phyloP scores from a whole-genome alignment of 495 filamentous ascomycete genomes.

The Annulohypoxylon bovei region DNA sequence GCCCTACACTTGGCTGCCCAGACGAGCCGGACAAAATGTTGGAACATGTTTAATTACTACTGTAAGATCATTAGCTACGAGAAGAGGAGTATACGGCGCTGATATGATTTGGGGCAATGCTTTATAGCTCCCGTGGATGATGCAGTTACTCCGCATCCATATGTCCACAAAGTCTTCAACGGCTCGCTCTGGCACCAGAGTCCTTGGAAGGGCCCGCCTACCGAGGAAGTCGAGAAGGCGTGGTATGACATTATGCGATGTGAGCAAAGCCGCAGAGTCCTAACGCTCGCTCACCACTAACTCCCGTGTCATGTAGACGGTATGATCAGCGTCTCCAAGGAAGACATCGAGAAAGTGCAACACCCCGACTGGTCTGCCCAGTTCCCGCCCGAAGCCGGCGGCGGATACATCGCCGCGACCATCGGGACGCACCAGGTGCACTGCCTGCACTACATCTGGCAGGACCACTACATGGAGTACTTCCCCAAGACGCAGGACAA shows the following conservation, averaged over 20 bases:
- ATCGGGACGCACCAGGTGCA: slow-evolving; percentile 35
- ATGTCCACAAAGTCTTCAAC: slow-evolving; percentile 15
- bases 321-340: slow-evolving; percentile 10
- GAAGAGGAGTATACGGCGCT: neutral
- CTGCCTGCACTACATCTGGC: slow-evolving; percentile 28
- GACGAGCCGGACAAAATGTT: slow-evolving; percentile 10
- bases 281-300: neutral
- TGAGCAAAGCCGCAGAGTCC: neutral
- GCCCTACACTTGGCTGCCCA: neutral
- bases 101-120: neutral
- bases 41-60: slow-evolving; percentile 22
- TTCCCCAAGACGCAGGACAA: slow-evolving; percentile 17
- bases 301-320: slow-evolving; percentile 7
- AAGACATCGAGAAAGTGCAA: slow-evolving; percentile 13
- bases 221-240: neutral
- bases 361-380: slow-evolving; percentile 4
- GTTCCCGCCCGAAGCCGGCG: slow-evolving; percentile 19
- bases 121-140: neutral
- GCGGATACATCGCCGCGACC: slow-evolving; percentile 20
- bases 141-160: neutral
- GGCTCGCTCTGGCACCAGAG: slow-evolving; percentile 34
- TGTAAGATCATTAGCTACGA: slow-evolving; percentile 1
- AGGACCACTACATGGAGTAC: slow-evolving; percentile 15
- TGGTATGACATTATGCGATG: slow-evolving; percentile 1
- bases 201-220: slow-evolving; percentile 35